Evolutionary conservation across 139 green algal genomes (phyloP).

Genomic region (Closterium sp.): DNA sequence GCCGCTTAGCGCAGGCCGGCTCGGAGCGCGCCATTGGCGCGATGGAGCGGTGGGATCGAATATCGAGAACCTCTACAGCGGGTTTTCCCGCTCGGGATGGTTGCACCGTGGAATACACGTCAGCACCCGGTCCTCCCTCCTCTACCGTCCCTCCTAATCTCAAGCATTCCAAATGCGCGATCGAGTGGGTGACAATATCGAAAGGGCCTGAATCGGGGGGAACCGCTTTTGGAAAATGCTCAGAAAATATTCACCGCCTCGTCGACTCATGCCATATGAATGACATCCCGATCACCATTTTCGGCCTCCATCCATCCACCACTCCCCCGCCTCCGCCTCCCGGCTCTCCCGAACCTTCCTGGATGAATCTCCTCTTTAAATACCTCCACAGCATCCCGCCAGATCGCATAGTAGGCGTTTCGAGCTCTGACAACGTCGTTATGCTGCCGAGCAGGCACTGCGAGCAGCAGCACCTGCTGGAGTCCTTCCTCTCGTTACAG

Average conservation of each 20-base stretch:
- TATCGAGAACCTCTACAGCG: neutral
- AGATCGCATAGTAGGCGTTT: neutral
- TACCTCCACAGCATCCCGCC: neutral
- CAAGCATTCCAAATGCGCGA: neutral
- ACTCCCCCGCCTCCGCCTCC: neutral
- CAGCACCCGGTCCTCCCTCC: neutral
- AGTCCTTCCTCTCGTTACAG: neutral
- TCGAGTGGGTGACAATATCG: neutral
- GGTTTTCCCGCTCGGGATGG: neutral
- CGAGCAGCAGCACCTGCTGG: neutral
- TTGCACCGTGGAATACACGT: neutral
- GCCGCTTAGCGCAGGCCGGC: neutral
- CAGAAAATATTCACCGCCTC: neutral
- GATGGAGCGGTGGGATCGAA: neutral
- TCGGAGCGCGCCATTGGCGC: neutral
- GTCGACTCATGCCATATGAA: neutral
- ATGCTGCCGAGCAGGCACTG: neutral
- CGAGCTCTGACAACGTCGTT: neutral
- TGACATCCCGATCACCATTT: neutral
- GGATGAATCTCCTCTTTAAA: neutral
- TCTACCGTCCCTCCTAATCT: neutral
- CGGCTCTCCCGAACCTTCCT: neutral
- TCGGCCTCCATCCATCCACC: neutral
- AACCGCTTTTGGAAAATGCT: neutral
- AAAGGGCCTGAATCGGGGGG: neutral